Evolutionary conservation across 2,329 filamentous ascomycete genomes (phyloP), one percentile per base, ranked within the genome.

Genomic region (Nakataea oryzae): DNA sequence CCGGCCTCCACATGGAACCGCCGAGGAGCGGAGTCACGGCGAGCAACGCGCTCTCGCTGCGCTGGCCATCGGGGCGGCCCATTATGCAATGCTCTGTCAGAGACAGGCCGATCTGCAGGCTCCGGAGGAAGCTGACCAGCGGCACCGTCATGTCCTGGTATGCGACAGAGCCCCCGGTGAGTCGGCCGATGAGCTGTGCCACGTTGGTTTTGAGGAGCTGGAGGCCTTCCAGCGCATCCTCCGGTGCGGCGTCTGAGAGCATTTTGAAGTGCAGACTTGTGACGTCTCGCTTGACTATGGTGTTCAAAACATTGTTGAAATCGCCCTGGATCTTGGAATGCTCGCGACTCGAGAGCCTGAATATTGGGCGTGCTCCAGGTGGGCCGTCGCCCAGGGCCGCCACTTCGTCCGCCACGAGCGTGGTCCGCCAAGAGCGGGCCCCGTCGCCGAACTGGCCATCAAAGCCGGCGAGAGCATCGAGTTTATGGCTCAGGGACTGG

Each of bases 61-160:
- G 6, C 41, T n/a, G 12, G 21, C 41, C 41, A 7, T 50, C 41
- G 11, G 56, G 56, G 3, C 13, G 26, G 3, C 28, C 26, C 54
- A 56, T 11, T 12, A 55, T 30, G 54, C 60, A 61, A 66, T 70
- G 77, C 69, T 76, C 75, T 61, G 79, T 82, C 50, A 96, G 74
- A 0, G 84, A 87, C 34, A 96, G 74, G 3, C 91, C 93, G 64
- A 96, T 78, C 66, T 88, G 85, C 12, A 97, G 77, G 67, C 90
- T 90, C 63, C 89, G 86, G 56, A 97, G 78, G 65, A 97, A 89
- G 61, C 89, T 90, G 57, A 91, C 80, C 13, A 91, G 82, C 4
- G 91, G 93, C 57, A 84, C 80, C 0, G 89, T 90, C 67, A 97
- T 84, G 70, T 99, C 95, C 64, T 91, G 90, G 69, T 97, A 97